A percentile compares a stretch with the other conserved stretches of the same genome.
Evolutionary conservation across 2,329 filamentous ascomycete genomes (phyloP).

Genomic region (Clarireedia hainanense): DNA sequence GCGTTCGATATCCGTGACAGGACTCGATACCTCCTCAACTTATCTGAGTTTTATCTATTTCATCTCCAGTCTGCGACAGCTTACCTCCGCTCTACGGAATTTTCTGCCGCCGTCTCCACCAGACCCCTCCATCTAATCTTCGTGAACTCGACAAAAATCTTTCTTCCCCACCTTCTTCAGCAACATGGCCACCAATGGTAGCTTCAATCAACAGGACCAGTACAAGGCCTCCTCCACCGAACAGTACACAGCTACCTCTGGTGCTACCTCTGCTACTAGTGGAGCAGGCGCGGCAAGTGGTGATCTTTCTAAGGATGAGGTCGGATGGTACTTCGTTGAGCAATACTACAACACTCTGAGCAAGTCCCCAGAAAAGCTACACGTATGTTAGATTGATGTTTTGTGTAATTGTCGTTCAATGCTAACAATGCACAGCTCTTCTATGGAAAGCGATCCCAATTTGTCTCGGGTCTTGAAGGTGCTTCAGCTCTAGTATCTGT

Average conservation of each 20-base stretch:
- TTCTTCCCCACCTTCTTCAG: conserved; percentile 15
- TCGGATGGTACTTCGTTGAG: conserved; percentile 99
- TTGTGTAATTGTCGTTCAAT: not conserved
- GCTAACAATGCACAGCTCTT: conserved; percentile 54
- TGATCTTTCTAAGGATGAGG: conserved; percentile 74
- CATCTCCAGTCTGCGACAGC: conserved; percentile 12
- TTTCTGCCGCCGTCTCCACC: not conserved
- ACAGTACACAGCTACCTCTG: conserved; percentile 29
- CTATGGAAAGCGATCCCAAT: conserved; percentile 93
- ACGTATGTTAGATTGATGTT: conserved; percentile 41
- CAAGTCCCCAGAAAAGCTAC: conserved; percentile 88
- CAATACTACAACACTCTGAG: conserved; percentile 98
- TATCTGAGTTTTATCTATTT: not conserved
- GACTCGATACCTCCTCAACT: conserved; percentile 16
- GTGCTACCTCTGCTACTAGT: conserved; percentile 21
- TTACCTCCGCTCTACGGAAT: conserved; percentile 1
- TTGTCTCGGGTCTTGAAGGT: conserved; percentile 86
- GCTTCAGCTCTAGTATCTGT: conserved; percentile 81
- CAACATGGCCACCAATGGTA: conserved; percentile 31
- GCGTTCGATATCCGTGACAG: conserved; percentile 26
- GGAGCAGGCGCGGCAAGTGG: conserved; percentile 32
- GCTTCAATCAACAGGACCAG: conserved; percentile 29
- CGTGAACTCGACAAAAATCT: conserved; percentile 18
- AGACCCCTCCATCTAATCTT: conserved; percentile 11
- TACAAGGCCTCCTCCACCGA: conserved; percentile 27